Percentiles rank a stretch among this genome's conserved stretches.
These are phyloP conservation scores for Cyberlindnera meyerae DNA, from an alignment of 805 yeast species.

Conservation along the genomic window DNA sequence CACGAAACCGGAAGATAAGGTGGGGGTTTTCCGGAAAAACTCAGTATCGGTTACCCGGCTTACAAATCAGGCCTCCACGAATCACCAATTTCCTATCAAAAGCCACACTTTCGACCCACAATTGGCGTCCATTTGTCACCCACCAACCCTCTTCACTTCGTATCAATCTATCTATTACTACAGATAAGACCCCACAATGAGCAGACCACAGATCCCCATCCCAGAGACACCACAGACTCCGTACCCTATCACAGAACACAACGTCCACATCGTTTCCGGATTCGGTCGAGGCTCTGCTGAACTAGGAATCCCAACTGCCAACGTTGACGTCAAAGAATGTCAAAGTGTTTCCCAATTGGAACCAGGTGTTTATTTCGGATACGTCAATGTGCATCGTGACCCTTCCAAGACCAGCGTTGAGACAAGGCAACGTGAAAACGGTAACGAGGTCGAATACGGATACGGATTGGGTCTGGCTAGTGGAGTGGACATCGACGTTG, in stretches of 20 bases:
- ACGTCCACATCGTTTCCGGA: conserved; percentile 62
- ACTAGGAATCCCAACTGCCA: conserved; percentile 94
- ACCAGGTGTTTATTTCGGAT: conserved; percentile 92
- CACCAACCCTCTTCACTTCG: too few species aligned
- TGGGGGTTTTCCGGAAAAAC: too few species aligned
- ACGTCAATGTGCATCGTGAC: conserved; percentile 23
- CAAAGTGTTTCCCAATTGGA: conserved; percentile 35
- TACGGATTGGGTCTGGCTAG: conserved; percentile 48
- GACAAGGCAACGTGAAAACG: conserved; percentile 31
- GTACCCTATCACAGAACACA: conserved; percentile 43
- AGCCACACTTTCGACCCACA: too few species aligned
- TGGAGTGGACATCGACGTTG: conserved; percentile 37
- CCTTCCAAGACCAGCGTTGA: conserved; percentile 4
- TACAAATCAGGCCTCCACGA: too few species aligned
- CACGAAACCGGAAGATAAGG: too few species aligned
- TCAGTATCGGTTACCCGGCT: too few species aligned
- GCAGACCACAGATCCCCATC: conserved; percentile 26
- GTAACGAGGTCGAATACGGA: conserved; percentile 47
- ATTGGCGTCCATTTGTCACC: neutral
- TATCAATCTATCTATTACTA: neutral
- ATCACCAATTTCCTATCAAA: too few species aligned
- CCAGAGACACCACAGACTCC: conserved; percentile 41
- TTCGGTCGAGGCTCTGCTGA: conserved; percentile 95
- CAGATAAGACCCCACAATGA: conserved; percentile 11
- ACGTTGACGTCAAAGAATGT: conserved; percentile 57